Evolutionary conservation across 2,329 filamentous ascomycete species (phyloP).

Genomic region (Xylogone sp.): DNA sequence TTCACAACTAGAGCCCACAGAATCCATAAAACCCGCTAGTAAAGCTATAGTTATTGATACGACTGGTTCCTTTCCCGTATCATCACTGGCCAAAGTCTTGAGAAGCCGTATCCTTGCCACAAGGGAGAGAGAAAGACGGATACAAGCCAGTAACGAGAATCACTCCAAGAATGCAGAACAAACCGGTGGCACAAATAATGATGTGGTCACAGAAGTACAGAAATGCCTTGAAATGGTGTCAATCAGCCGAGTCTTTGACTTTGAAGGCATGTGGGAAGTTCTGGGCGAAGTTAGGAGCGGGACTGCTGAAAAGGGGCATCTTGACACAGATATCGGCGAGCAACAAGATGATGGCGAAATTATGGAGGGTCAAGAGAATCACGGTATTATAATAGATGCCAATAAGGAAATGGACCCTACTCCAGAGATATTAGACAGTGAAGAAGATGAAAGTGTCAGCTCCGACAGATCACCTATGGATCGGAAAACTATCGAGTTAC

Average conservation of each 20-base stretch:
- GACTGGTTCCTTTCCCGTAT: conserved; percentile 23
- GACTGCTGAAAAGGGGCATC: neutral
- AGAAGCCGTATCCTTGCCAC: conserved; percentile 12
- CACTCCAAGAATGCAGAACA: conserved; percentile 2
- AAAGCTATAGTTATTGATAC: conserved; percentile 25
- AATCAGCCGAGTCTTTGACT: conserved; percentile 54
- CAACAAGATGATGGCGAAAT: neutral
- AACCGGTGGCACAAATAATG: neutral
- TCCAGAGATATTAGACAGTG: conserved; percentile 12
- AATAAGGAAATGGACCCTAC: neutral
- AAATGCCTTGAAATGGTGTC: conserved; percentile 44
- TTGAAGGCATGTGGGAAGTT: conserved; percentile 55
- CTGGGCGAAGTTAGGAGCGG: conserved; percentile 41
- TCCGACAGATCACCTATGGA: neutral
- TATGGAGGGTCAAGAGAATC: neutral
- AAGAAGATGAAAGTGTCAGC: conserved; percentile 7
- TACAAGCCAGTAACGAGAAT: neutral
- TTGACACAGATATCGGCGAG: neutral
- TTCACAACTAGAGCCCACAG: neutral
- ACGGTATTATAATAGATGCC: neutral
- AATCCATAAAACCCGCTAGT: conserved; percentile 1
- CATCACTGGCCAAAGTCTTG: conserved; percentile 21
- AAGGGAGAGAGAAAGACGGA: neutral
- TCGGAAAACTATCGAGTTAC: neutral
- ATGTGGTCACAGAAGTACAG: conserved; percentile 13